Percentiles rank a stretch among this genome's conserved stretches.
Evolutionary conservation across 78 protist genomes (phyloP).

Genomic region (Dictyostelium discoideum): dicty_2.7 NC_007088.5:5829501-5830000

Average conservation of each 20-base stretch:
- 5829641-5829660: conserved; percentile 29
- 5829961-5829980: not conserved
- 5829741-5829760: not conserved
- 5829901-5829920: not conserved
- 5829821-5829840: not conserved
- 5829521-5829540: not conserved
- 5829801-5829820: not conserved
- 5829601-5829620: conserved; percentile 44
- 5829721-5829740: not conserved
- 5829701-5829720: not conserved
- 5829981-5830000: not conserved
- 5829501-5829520: not conserved
- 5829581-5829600: conserved; percentile 5
- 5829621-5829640: conserved; percentile 39
- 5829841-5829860: not conserved
- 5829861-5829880: not conserved
- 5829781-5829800: not conserved
- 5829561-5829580: conserved; percentile 24
- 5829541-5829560: not conserved
- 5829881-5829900: not conserved
- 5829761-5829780: not conserved
- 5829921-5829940: too few relatives aligned
- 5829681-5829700: conserved; percentile 27
- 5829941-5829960: too few relatives aligned
- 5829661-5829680: conserved; percentile 9